A percentile compares a stretch with the other conserved stretches of the same genome.
phyloP scores from a whole-genome alignment of 2,329 filamentous ascomycete species.

The Xylaria sp. region DNA sequence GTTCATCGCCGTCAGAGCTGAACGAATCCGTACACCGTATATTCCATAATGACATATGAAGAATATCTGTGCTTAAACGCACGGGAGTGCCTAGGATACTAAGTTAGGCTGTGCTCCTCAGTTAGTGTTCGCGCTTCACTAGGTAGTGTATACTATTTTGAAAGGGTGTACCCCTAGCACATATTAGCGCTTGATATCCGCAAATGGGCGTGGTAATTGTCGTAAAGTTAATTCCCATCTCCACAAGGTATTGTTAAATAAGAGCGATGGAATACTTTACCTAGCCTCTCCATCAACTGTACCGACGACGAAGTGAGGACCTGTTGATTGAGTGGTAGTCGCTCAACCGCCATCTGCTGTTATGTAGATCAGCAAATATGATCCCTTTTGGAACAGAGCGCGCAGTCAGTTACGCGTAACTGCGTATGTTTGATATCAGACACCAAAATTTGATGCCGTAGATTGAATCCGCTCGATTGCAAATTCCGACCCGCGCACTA shows the following conservation, averaged over 20 bases:
- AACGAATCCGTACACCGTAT: conserved; percentile 12
- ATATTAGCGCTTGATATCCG: conserved; percentile 2
- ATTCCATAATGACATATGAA: conserved; percentile 15
- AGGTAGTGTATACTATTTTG: background rate
- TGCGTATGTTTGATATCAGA: background rate
- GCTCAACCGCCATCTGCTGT: conserved; percentile 14
- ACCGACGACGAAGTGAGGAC: conserved; percentile 13
- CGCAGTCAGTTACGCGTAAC: background rate
- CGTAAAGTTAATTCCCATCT: background rate
- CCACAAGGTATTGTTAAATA: background rate
- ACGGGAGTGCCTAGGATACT: background rate
- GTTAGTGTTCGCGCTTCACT: background rate
- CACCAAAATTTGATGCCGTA: conserved; percentile 11
- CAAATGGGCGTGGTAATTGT: conserved; percentile 1
- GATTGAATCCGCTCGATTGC: conserved; percentile 18
- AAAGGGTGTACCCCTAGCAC: background rate
- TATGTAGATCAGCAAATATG: conserved; percentile 24
- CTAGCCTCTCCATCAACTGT: background rate
- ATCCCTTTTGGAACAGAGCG: background rate
- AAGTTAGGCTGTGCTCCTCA: background rate
- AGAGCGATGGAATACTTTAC: conserved; percentile 4
- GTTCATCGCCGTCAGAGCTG: conserved; percentile 13
- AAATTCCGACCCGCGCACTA: conserved; percentile 8
- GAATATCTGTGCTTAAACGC: background rate
- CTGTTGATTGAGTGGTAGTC: conserved; percentile 17